Evolutionary conservation across 352 stramenopile species (phyloP).

Genomic region (Globisporangium rhizosaccharum): DNA sequence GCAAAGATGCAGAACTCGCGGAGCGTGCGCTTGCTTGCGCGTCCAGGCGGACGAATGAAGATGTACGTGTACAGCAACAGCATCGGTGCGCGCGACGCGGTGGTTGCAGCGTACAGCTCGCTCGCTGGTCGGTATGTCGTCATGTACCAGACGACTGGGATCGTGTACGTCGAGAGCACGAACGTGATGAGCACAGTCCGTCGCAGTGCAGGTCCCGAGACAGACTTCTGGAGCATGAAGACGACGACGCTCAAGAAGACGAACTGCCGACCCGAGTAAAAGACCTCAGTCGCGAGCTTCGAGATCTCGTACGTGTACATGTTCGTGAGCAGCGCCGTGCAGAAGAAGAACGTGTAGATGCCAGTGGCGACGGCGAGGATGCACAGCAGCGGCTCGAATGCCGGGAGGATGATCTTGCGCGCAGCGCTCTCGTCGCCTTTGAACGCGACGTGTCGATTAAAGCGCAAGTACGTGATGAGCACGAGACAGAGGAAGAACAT

Average conservation of each 20-base stretch:
- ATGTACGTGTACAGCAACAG: constrained; percentile 53
- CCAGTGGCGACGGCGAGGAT: constrained; percentile 35
- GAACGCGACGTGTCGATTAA: constrained; percentile 37
- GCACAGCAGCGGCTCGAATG: constrained; percentile 52
- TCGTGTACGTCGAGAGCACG: constrained; percentile 38
- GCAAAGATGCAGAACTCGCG: constrained; percentile 47
- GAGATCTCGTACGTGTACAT: constrained; percentile 46
- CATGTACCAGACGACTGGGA: constrained; percentile 36
- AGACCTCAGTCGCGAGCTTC: constrained; percentile 47
- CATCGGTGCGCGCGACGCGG: constrained; percentile 24
- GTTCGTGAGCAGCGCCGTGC: constrained; percentile 25
- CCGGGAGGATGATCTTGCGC: constrained; percentile 55
- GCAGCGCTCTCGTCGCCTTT: constrained; percentile 37
- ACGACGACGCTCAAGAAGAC: constrained; percentile 53
- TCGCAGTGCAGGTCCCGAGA: constrained; percentile 39
- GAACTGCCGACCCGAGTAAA: constrained; percentile 59
- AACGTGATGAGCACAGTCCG: constrained; percentile 38
- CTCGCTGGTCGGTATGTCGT: constrained; percentile 24
- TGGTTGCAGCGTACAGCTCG: constrained; percentile 35
- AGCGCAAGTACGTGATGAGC: constrained; percentile 43
- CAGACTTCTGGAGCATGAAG: constrained; percentile 63
- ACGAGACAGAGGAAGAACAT: constrained; percentile 45
- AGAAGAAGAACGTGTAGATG: constrained; percentile 47
- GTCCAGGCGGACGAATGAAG: constrained; percentile 32
- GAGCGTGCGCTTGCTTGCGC: constrained; percentile 45